phyloP scores from a whole-genome alignment of 148 eudicot genomes.

The Dianthus caryophyllus region DNA sequence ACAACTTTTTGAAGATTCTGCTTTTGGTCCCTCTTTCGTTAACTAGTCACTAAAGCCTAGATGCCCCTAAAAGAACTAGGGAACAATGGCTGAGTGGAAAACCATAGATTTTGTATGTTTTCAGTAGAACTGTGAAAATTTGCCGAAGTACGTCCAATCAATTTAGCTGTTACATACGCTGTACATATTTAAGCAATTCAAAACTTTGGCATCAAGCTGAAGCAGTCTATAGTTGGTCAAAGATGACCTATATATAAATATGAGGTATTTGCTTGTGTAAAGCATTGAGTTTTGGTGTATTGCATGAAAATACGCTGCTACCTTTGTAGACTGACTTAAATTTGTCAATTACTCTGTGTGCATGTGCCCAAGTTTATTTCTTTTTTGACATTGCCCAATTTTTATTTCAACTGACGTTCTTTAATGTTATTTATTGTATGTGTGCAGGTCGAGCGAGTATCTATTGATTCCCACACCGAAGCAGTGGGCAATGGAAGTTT shows the following conservation, averaged over 20 bases:
- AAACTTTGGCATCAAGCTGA: no score
- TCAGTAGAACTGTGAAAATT: neutral
- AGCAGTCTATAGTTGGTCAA: neutral
- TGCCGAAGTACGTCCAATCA: neutral
- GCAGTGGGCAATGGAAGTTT: conserved; percentile 31
- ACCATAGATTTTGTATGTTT: neutral
- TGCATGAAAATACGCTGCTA: neutral
- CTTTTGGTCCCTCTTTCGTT: neutral
- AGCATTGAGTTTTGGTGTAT: neutral
- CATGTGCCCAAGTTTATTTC: no score
- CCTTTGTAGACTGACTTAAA: neutral
- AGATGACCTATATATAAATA: neutral
- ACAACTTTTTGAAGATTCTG: neutral
- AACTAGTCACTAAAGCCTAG: neutral
- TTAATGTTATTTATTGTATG: conserved; percentile 2
- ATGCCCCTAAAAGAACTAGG: neutral
- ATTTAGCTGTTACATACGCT: neutral
- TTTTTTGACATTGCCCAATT: no score
- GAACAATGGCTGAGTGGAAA: neutral
- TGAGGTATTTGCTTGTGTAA: neutral
- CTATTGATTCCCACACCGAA: conserved; percentile 28
- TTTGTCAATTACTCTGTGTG: neutral
- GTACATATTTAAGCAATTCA: no score
- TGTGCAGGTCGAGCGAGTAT: conserved; percentile 46
- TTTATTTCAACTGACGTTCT: neutral